These are phyloP conservation scores for Fistulinella cinereoalba DNA, from an alignment of 1,284 basidiomycete species.

Conservation along the genomic window DNA sequence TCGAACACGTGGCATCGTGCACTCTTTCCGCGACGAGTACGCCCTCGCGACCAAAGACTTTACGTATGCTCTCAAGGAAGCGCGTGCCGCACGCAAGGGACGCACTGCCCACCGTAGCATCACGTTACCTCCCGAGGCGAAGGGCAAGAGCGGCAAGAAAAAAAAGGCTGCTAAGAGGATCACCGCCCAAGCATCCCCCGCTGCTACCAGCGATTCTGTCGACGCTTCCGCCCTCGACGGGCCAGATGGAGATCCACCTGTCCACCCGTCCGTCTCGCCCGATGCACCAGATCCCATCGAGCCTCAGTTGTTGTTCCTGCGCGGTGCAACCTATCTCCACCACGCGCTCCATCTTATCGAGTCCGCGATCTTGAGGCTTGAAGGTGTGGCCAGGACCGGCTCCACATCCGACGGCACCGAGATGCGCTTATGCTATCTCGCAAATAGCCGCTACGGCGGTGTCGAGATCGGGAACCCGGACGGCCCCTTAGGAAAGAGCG, in stretches of 20 bases:
- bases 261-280: constrained; percentile 66
- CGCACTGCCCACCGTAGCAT: constrained; percentile 50
- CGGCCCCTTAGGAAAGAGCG: constrained; percentile 61
- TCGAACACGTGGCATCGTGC: constrained; percentile 79
- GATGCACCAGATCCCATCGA: constrained; percentile 80
- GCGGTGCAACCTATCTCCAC: constrained; percentile 75
- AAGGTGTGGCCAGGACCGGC: constrained; percentile 57
- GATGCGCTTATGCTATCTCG: constrained; percentile 67
- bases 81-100: constrained; percentile 63
- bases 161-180: constrained; percentile 44
- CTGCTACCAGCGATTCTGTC: constrained; percentile 52
- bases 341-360: constrained; percentile 74
- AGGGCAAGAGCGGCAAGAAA: constrained; percentile 49
- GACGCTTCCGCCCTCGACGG: constrained; percentile 45
- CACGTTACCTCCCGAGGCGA: constrained; percentile 37
- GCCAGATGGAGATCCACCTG: constrained; percentile 48
- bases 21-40: constrained; percentile 82
- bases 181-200: constrained; percentile 61
- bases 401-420: constrained; percentile 62
- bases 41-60: constrained; percentile 69
- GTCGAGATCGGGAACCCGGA: constrained; percentile 73
- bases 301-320: constrained; percentile 75
- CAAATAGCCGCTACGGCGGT: constrained; percentile 69
- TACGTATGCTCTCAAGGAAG: constrained; percentile 72
- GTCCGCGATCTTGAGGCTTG: constrained; percentile 60